These are phyloP conservation scores for Spatholobus suberectus DNA, from an alignment of 306 rosid species.

Conservation along the genomic window DNA sequence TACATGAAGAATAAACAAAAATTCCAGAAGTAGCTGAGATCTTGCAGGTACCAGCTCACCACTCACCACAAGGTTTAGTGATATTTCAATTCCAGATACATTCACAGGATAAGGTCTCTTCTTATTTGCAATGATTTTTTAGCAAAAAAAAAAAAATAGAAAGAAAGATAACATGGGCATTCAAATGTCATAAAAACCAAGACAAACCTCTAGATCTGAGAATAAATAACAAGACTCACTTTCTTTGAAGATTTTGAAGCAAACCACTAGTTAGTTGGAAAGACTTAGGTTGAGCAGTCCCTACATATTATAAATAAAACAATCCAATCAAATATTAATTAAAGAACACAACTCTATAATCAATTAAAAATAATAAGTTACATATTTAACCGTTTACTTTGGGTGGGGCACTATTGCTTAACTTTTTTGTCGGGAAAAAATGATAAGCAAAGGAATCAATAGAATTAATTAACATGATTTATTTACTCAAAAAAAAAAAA, in stretches of 20 bases:
- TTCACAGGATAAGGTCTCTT: too few relatives aligned
- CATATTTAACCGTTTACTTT: conserved; percentile 63
- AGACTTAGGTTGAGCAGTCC: conserved; percentile 45
- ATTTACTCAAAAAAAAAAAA: background rate
- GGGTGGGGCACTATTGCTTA: conserved; percentile 37
- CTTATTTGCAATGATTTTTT: too few relatives aligned
- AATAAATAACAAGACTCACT: conserved; percentile 45
- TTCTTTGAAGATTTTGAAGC: conserved; percentile 74
- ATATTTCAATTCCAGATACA: too few relatives aligned
- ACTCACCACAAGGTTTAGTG: too few relatives aligned
- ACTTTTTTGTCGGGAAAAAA: conserved; percentile 58
- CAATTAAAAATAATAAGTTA: background rate
- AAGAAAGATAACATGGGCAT: background rate
- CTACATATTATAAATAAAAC: conserved; percentile 44
- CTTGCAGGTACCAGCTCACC: too few relatives aligned
- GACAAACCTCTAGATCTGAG: background rate
- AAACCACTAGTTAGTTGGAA: conserved; percentile 53
- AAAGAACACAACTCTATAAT: conserved; percentile 22
- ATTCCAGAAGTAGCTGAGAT: too few relatives aligned
- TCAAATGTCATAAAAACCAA: background rate
- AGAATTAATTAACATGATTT: background rate
- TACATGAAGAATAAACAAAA: too few relatives aligned
- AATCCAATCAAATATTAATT: conserved; percentile 4
- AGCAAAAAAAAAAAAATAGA: too few relatives aligned
- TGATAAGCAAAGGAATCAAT: background rate